These are phyloP conservation scores for Conoideocrella luteorostrata DNA, from an alignment of 2,329 filamentous ascomycete species.

Conservation along the genomic window DNA sequence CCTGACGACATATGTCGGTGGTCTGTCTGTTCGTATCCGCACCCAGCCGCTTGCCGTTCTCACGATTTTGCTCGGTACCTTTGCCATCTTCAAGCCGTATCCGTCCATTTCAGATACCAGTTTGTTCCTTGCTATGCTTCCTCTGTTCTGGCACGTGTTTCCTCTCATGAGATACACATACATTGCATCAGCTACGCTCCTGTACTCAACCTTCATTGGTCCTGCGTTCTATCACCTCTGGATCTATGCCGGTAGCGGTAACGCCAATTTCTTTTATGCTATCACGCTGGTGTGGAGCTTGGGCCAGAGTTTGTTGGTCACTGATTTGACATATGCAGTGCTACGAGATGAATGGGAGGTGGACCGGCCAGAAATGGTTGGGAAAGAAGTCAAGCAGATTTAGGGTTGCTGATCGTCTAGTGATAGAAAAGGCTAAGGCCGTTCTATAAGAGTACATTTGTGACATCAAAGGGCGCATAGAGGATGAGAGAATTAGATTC, in stretches of 20 bases:
- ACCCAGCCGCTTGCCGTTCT: conserved; percentile 82
- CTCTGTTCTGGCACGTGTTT: conserved; percentile 86
- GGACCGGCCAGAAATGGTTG: conserved; percentile 81
- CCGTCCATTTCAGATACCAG: conserved; percentile 87
- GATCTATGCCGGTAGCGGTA: conserved; percentile 96
- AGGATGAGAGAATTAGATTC: neutral
- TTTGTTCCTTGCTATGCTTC: conserved; percentile 75
- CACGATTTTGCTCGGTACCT: conserved; percentile 78
- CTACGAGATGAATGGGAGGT: conserved; percentile 91
- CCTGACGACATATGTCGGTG: conserved; percentile 81
- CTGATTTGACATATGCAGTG: conserved; percentile 81
- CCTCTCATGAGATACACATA: conserved; percentile 93
- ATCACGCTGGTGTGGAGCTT: conserved; percentile 98
- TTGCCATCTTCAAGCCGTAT: conserved; percentile 95
- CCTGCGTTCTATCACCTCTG: conserved; percentile 95
- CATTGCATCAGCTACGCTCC: conserved; percentile 70
- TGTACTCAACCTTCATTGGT: conserved; percentile 84
- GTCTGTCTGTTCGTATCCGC: conserved; percentile 74
- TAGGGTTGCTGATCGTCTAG: too few species aligned
- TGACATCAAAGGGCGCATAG: neutral
- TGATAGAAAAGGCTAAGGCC: neutral
- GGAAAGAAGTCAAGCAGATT: conserved; percentile 82
- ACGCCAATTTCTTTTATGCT: conserved; percentile 99
- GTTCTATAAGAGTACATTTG: neutral
- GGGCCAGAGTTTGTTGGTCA: conserved; percentile 77